Conservation (phyloP, 2,329 filamentous ascomycete genomes). For the Xylaria arbuscula region DNA sequence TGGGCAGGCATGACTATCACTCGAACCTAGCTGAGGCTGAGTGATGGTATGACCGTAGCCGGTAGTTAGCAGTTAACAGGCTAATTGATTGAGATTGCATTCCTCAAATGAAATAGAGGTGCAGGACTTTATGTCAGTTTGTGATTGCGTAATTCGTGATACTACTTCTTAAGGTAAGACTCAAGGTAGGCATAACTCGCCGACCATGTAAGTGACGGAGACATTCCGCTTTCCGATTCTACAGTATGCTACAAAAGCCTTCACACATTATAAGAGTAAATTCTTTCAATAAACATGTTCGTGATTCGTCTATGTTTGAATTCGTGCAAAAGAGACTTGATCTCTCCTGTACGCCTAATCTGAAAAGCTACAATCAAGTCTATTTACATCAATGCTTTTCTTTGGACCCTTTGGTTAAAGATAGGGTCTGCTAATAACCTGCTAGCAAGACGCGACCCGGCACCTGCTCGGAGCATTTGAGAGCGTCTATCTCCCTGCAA, state of each 20-base stretch:
- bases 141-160: neutral
- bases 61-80: neutral
- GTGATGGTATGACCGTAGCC: too few relatives aligned
- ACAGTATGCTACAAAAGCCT: neutral
- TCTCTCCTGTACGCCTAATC: neutral
- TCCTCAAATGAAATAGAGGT: neutral
- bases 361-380: constrained; percentile 30
- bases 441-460: neutral
- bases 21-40: neutral
- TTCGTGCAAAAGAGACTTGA: constrained; percentile 10
- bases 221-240: neutral
- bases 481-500: neutral
- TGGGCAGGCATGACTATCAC: neutral
- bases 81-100: neutral
- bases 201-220: neutral
- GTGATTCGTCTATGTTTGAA: constrained; percentile 17
- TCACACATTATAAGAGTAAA: too few relatives aligned
- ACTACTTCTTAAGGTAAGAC: neutral
- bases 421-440: neutral
- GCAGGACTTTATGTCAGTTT: neutral
- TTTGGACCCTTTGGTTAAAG: neutral
- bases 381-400: constrained; percentile 31
- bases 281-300: neutral
- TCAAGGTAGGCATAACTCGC: neutral
- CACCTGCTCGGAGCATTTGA: neutral